Evolutionary conservation across 805 yeast species (phyloP).

Genomic region (Zygosaccharomyces pseudorouxii): DNA sequence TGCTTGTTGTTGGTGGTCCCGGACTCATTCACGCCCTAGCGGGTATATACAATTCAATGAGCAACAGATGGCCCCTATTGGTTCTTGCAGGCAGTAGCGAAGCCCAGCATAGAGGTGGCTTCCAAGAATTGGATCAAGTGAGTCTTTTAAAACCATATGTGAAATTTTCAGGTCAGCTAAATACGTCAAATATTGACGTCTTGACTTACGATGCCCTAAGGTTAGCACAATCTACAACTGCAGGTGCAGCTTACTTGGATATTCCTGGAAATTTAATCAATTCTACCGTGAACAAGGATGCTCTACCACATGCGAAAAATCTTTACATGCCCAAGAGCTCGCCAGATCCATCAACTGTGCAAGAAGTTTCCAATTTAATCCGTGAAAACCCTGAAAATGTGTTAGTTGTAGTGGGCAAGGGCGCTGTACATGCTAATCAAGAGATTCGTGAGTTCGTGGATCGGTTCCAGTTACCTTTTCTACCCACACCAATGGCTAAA

Average conservation of each 20-base stretch:
- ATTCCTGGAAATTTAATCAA: slow-evolving; percentile 58
- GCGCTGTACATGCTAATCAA: slow-evolving; percentile 47
- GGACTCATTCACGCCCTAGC: slow-evolving; percentile 65
- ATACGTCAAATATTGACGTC: slow-evolving; percentile 13
- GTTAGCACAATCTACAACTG: slow-evolving; percentile 40
- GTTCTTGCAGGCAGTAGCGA: slow-evolving; percentile 58
- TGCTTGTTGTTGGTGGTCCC: slow-evolving; percentile 72
- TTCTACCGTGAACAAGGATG: background rate
- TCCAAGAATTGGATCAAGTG: slow-evolving; percentile 68
- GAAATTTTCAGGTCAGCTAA: slow-evolving; percentile 45
- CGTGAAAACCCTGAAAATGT: slow-evolving; percentile 41
- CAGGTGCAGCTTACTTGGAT: slow-evolving; percentile 62
- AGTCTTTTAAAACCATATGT: slow-evolving; percentile 44
- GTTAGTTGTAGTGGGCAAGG: slow-evolving; percentile 61
- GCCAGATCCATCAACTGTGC: slow-evolving; percentile 17
- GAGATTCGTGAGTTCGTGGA: slow-evolving; percentile 41
- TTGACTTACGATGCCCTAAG: slow-evolving; percentile 25
- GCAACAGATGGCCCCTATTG: slow-evolving; percentile 61
- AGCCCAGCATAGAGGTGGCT: slow-evolving; percentile 55
- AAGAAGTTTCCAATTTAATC: slow-evolving; percentile 35
- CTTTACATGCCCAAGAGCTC: slow-evolving; percentile 7
- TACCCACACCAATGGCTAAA: slow-evolving; percentile 79
- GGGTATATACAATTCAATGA: slow-evolving; percentile 58
- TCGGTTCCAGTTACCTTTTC: slow-evolving; percentile 46
- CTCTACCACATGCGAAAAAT: background rate